These are phyloP conservation scores for Phytopythium delawarense DNA, from an alignment of 352 stramenopile species.

Conservation along the genomic window DNA sequence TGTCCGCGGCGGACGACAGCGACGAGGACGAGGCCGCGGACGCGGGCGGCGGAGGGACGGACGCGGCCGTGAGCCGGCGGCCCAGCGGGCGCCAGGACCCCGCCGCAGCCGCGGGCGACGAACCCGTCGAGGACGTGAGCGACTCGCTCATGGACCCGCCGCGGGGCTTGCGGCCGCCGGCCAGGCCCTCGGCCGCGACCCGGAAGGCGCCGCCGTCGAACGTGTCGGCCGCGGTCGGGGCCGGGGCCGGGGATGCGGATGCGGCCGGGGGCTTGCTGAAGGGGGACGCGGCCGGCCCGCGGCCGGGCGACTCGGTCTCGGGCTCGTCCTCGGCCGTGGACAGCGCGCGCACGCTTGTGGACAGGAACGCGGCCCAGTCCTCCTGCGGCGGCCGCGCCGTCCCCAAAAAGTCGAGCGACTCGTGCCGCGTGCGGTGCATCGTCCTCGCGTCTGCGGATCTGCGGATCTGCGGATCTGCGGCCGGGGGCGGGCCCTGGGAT, in stretches of 20 bases:
- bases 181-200: not conserved
- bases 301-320: slow-evolving; percentile 12
- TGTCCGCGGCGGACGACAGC: slow-evolving; percentile 4
- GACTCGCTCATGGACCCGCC: slow-evolving; percentile 43
- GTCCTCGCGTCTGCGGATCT: no score
- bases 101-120: slow-evolving; percentile 22
- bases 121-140: slow-evolving; percentile 28
- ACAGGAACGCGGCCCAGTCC: slow-evolving; percentile 61
- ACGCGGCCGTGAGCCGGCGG: slow-evolving; percentile 31
- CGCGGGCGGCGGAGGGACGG: not conserved
- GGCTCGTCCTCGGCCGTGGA: slow-evolving; percentile 30
- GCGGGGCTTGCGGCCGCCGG: slow-evolving; percentile 21
- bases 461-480: slow-evolving; percentile 2
- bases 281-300: slow-evolving; percentile 7
- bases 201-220: slow-evolving; percentile 1
- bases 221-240: not conserved
- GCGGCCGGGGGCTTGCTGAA: slow-evolving; percentile 5
- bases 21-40: slow-evolving; percentile 12
- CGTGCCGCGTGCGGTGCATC: slow-evolving; percentile 61
- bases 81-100: slow-evolving; percentile 43
- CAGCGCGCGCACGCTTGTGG: slow-evolving; percentile 57
- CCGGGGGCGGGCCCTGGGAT: slow-evolving; percentile 1
- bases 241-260: not conserved
- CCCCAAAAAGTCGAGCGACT: slow-evolving; percentile 49
- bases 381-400: slow-evolving; percentile 26